Evolutionary conservation across 495 filamentous ascomycete genomes (phyloP).

Genomic region (Hypoxylon crocopeplum): DNA sequence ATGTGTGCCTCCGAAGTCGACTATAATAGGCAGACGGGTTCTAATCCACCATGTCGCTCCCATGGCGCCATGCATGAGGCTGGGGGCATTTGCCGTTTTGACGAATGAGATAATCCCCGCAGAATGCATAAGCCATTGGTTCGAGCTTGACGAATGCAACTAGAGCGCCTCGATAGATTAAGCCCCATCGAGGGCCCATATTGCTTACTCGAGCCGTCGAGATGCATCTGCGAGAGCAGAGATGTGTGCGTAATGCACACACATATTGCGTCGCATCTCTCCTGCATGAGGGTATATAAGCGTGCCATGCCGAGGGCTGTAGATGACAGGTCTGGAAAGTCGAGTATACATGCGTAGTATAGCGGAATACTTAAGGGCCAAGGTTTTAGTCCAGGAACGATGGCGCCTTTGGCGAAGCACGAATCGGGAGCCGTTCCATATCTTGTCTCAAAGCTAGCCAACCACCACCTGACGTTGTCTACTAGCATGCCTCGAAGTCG

Average conservation of each 20-base stretch:
- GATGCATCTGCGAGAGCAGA: constrained; percentile 33
- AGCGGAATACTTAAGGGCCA: constrained; percentile 8
- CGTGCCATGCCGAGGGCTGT: constrained; percentile 25
- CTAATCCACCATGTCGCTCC: constrained; percentile 20
- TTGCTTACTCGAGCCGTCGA: constrained; percentile 34
- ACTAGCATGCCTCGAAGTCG: constrained; percentile 13
- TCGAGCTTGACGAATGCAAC: constrained; percentile 30
- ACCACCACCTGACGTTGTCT: constrained; percentile 12
- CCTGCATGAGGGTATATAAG: constrained; percentile 30
- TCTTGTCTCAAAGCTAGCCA: constrained; percentile 35
- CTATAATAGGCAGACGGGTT: constrained; percentile 28
- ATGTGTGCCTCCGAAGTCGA: constrained; percentile 30
- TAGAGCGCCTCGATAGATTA: constrained; percentile 34
- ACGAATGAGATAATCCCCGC: constrained; percentile 43
- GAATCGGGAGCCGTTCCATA: constrained; percentile 39
- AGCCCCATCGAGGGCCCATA: constrained; percentile 28
- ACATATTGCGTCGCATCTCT: constrained; percentile 37
- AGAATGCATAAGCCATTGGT: constrained; percentile 32
- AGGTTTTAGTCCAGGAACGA: constrained; percentile 30
- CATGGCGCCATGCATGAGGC: constrained; percentile 36
- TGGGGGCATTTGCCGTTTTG: constrained; percentile 26
- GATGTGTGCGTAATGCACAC: constrained; percentile 21
- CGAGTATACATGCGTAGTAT: constrained; percentile 17
- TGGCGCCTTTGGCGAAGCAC: constrained; percentile 21
- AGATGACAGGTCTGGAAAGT: constrained; percentile 19